phyloP scores from a whole-genome alignment of 2,329 filamentous ascomycete species.

The Fusarium equiseti region DNA sequence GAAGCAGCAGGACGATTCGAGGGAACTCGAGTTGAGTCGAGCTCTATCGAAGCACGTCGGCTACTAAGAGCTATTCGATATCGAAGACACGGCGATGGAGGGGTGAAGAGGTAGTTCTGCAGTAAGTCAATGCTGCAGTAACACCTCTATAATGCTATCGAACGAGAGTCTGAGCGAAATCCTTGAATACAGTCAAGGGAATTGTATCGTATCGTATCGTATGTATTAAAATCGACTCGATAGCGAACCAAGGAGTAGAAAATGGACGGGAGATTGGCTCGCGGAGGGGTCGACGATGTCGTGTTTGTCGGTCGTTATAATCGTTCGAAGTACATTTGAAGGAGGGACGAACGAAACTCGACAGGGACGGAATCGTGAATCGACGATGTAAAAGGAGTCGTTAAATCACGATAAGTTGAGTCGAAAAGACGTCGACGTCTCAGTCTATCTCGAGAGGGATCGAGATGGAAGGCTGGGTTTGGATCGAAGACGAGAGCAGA shows the following conservation, averaged over 20 bases:
- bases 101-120: conserved; percentile 41
- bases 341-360: conserved; percentile 40
- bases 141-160: conserved; percentile 37
- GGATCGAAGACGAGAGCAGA: conserved; percentile 30
- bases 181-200: conserved; percentile 9
- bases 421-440: conserved; percentile 32
- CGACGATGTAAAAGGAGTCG: conserved; percentile 30
- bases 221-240: conserved; percentile 25
- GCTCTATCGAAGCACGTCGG: conserved; percentile 37
- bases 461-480: conserved; percentile 29
- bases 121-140: conserved; percentile 53
- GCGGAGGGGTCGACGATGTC: conserved; percentile 45
- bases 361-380: conserved; percentile 34
- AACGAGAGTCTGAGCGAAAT: conserved; percentile 23
- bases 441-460: conserved; percentile 36
- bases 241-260: conserved; percentile 25
- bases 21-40: conserved; percentile 37
- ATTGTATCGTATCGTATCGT: conserved; percentile 18
- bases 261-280: conserved; percentile 37
- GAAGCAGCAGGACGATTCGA: conserved; percentile 36
- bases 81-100: conserved; percentile 42
- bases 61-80: conserved; percentile 41
- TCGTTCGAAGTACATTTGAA: conserved; percentile 52
- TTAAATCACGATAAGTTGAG: conserved; percentile 32
- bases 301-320: conserved; percentile 49